phyloP scores from a whole-genome alignment of 2,329 filamentous ascomycete species.

The Alternaria rosae region DNA sequence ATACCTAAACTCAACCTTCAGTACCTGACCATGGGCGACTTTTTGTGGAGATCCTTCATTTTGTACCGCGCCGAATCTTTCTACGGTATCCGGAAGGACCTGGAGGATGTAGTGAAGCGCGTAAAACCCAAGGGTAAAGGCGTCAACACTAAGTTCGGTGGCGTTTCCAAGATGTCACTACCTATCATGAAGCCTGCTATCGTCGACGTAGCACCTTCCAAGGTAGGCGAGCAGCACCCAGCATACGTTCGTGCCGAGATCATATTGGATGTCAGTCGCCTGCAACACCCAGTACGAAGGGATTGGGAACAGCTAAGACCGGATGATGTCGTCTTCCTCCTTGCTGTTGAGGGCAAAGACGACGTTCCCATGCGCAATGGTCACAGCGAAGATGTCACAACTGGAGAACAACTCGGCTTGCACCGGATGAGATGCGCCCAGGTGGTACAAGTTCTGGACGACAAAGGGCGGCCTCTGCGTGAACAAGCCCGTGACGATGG shows the following conservation, averaged over 20 bases:
- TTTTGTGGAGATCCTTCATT: slow-evolving; percentile 92
- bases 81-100: slow-evolving; percentile 90
- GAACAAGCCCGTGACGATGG: slow-evolving; percentile 71
- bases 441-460: slow-evolving; percentile 84
- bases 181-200: slow-evolving; percentile 86
- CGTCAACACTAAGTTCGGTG: slow-evolving; percentile 74
- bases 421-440: slow-evolving; percentile 80
- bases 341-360: slow-evolving; percentile 73
- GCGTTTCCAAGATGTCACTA: slow-evolving; percentile 90
- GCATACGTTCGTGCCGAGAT: slow-evolving; percentile 87
- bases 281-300: slow-evolving; percentile 76
- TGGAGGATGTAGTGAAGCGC: slow-evolving; percentile 81
- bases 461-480: slow-evolving; percentile 77
- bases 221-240: slow-evolving; percentile 84
- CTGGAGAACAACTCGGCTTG: slow-evolving; percentile 71
- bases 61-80: slow-evolving; percentile 91
- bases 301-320: slow-evolving; percentile 91
- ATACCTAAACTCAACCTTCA: slow-evolving; percentile 95
- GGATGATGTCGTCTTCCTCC: slow-evolving; percentile 88
- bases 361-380: slow-evolving; percentile 64
- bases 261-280: slow-evolving; percentile 78
- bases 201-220: slow-evolving; percentile 81
- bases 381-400: slow-evolving; percentile 53
- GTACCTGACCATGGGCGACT: slow-evolving; percentile 93
- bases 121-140: slow-evolving; percentile 75